A percentile compares a stretch with the other conserved stretches of the same genome.
phyloP scores from a whole-genome alignment of 2,329 filamentous ascomycete genomes.

The Rhexocercosporidium sp. region DNA sequence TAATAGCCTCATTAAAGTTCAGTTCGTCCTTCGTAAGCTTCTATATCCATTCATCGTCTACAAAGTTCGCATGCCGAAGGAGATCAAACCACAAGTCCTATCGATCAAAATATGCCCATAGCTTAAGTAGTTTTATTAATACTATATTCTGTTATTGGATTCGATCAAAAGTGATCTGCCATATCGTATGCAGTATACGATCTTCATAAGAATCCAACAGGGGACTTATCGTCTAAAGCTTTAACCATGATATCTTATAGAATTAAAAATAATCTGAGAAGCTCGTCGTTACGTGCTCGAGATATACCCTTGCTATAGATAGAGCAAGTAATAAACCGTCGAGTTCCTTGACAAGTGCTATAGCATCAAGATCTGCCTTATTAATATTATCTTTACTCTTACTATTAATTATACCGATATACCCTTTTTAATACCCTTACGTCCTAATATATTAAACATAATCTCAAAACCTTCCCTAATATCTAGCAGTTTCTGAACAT shows the following conservation, averaged over 20 bases:
- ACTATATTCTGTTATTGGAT: background rate
- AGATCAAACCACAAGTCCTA: background rate
- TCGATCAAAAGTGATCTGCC: background rate
- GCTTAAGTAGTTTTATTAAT: too few species aligned
- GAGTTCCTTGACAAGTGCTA: background rate
- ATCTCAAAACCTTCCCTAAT: background rate
- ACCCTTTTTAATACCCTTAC: slow-evolving; percentile 20
- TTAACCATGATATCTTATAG: background rate
- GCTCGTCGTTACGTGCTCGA: background rate
- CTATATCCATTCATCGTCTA: background rate
- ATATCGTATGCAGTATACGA: background rate
- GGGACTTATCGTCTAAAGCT: background rate
- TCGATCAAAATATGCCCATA: too few species aligned
- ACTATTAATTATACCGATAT: slow-evolving; percentile 23
- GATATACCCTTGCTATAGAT: background rate
- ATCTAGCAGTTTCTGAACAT: background rate
- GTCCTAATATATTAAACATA: background rate
- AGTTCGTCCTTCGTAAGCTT: background rate
- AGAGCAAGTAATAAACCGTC: background rate
- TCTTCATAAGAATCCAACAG: background rate
- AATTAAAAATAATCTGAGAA: background rate
- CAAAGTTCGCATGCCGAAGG: background rate
- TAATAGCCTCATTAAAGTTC: background rate
- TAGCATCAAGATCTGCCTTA: slow-evolving; percentile 12
- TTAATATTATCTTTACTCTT: slow-evolving; percentile 18